Conservation (phyloP, 176 grass and related monocot species). For the Musa itinerans region DNA sequence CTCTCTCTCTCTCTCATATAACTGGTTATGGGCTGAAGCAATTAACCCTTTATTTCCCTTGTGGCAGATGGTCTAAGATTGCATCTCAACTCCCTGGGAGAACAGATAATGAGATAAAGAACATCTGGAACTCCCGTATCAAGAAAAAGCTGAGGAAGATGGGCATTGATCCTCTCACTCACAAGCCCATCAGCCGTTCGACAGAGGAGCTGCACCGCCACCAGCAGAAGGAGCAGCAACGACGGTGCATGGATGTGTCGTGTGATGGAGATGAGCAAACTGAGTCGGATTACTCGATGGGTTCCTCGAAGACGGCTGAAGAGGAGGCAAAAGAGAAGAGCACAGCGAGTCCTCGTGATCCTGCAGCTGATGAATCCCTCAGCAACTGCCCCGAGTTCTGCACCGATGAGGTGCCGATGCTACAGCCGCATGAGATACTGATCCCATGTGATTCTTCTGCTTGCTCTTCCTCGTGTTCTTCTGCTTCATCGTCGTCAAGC, state of each 20-base stretch:
- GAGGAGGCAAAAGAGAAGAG: neutral
- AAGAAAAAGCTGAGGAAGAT: conserved; percentile 91
- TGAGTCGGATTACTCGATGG: neutral
- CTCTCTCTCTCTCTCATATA: neutral
- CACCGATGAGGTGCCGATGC: conserved; percentile 49
- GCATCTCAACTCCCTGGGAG: conserved; percentile 63
- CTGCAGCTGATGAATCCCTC: too few relatives aligned
- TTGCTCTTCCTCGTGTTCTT: neutral
- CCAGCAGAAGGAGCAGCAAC: neutral
- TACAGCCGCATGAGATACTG: conserved; percentile 11
- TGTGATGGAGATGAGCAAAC: conserved; percentile 1
- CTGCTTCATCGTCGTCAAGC: neutral
- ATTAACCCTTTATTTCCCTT: neutral
- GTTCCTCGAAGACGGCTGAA: neutral
- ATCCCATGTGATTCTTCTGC: neutral
- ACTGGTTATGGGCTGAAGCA: too few relatives aligned
- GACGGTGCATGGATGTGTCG: neutral
- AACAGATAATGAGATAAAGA: conserved; percentile 96
- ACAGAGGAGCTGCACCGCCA: neutral
- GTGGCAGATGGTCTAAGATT: conserved; percentile 80
- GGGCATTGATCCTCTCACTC: conserved; percentile 48
- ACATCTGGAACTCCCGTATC: conserved; percentile 88
- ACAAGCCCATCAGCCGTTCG: conserved; percentile 36
- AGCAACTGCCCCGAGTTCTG: conserved; percentile 17
- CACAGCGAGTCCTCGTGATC: neutral